Evolutionary conservation across 1,284 basidiomycete genomes (phyloP), one percentile per base, ranked within the genome.

Genomic region (Microbotryum silenes-acaulis): DNA sequence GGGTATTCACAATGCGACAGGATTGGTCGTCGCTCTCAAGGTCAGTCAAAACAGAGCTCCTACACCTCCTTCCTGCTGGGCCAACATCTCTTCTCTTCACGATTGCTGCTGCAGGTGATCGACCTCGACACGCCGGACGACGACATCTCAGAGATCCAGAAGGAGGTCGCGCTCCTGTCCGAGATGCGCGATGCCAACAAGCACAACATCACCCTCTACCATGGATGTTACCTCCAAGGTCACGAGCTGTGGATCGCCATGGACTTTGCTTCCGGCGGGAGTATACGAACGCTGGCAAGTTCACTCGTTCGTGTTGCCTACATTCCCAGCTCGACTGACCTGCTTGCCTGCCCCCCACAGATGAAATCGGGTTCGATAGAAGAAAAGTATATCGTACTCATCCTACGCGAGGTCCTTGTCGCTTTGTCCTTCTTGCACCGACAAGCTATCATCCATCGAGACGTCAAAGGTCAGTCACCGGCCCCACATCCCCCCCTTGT

Each of bases 201-300:
- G 0, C 87, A 88, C 59, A 98, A 98, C 74, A 85, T 98, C 69
- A 96, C 91, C 49, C 86, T 89, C 70, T 99, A 98, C 78, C 97
- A 88, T 77, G 94, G 92, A 25, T 97, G 93, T 77, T 87, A 89
- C 78, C 83, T 97, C 73, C 88, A 94, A 74, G 92, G 92, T 0
- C 88, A 91, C 29, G 88, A 90, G 56, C 88, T 98, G 6, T 99
- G 96, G 92, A 98, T 98, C 70, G 91, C 89, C 47, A 98, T 99
- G 96, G 96, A 99, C 76, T 88, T 87, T 73, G 96, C 96, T 7
- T 86, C 91, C 67, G 96, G 94, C 4, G 96, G 96, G 10, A 96
- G 91, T 72, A 90, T 97, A 12, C 81, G 91, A 53, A 91, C 91
- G 0, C 79, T 98, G 68, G 81, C 82, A 69, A 72, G 79, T 73